A percentile compares a stretch with the other conserved stretches of the same genome.
These are phyloP conservation scores for Leucoagaricus sp. DNA, from an alignment of 1,284 basidiomycete species.

Conservation along the genomic window DNA sequence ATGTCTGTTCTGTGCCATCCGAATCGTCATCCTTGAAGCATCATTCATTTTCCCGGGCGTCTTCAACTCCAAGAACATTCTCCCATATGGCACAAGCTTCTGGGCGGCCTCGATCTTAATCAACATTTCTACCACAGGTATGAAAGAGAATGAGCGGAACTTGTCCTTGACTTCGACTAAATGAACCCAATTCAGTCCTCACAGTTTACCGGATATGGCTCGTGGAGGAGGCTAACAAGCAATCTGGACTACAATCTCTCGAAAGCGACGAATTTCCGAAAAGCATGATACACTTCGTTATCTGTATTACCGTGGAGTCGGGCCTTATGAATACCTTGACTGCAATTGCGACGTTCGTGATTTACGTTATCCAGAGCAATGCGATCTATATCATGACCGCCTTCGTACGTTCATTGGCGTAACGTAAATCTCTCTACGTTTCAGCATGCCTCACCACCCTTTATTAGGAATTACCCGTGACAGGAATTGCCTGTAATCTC, in stretches of 20 bases:
- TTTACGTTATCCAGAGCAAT: conserved; percentile 2
- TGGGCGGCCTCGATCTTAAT: conserved; percentile 8
- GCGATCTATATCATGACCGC: conserved; percentile 2
- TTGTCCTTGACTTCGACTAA: not conserved
- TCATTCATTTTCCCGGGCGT: not conserved
- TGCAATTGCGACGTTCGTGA: conserved; percentile 6
- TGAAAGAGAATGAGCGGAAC: too few relatives aligned
- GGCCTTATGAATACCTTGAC: not conserved
- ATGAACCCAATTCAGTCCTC: not conserved
- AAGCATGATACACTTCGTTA: not conserved
- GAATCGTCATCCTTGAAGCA: conserved; percentile 4
- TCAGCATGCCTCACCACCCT: too few relatives aligned
- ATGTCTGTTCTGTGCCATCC: conserved; percentile 6
- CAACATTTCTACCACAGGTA: conserved; percentile 9
- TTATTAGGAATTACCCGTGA: conserved; percentile 1
- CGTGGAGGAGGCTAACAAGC: conserved; percentile 4
- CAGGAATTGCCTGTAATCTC: conserved; percentile 5
- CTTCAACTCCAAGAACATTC: not conserved
- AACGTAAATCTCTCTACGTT: too few relatives aligned
- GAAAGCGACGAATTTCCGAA: not conserved
- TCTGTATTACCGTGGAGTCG: conserved; percentile 12
- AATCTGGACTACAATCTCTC: not conserved
- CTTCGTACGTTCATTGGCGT: conserved; percentile 1
- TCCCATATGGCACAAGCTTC: conserved; percentile 5
- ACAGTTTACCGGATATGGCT: conserved; percentile 8